phyloP scores from a whole-genome alignment of 139 green algal genomes.

The Tetradesmus lagerheimii region DNA sequence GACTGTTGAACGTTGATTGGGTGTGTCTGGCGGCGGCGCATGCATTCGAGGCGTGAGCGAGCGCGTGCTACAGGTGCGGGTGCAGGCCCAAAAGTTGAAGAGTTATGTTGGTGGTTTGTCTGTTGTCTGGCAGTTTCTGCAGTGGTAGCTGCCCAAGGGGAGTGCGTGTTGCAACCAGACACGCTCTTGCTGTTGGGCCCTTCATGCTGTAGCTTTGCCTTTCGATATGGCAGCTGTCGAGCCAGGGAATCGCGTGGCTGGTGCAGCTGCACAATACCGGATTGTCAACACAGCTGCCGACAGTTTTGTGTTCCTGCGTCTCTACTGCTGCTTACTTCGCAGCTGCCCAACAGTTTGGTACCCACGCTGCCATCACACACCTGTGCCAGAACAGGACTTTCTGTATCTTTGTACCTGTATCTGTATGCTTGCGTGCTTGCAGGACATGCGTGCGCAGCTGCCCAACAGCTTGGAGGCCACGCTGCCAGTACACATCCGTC shows the following conservation, averaged over 20 bases:
- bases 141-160: too few relatives aligned
- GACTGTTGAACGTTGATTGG: too few relatives aligned
- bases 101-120: not conserved
- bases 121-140: not conserved
- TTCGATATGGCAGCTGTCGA: too few relatives aligned
- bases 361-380: too few relatives aligned
- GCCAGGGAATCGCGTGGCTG: too few relatives aligned
- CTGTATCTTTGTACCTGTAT: too few relatives aligned
- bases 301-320: conserved; percentile 7
- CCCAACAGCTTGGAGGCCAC: not conserved
- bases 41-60: conserved; percentile 39
- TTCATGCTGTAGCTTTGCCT: conserved; percentile 20
- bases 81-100: not conserved
- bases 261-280: not conserved
- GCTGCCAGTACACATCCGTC: too few relatives aligned
- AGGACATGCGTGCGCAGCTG: not conserved
- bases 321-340: too few relatives aligned
- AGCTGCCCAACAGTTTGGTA: not conserved
- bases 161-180: too few relatives aligned
- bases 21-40: conserved; percentile 69
- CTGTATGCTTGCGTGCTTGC: not conserved
- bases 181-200: too few relatives aligned
- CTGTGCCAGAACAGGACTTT: too few relatives aligned
- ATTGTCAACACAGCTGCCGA: not conserved
- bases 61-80: not conserved